Base-by-base conservation (phyloP, 768 basidiomycete genomes). In the Termitomyces sp. region DNA sequence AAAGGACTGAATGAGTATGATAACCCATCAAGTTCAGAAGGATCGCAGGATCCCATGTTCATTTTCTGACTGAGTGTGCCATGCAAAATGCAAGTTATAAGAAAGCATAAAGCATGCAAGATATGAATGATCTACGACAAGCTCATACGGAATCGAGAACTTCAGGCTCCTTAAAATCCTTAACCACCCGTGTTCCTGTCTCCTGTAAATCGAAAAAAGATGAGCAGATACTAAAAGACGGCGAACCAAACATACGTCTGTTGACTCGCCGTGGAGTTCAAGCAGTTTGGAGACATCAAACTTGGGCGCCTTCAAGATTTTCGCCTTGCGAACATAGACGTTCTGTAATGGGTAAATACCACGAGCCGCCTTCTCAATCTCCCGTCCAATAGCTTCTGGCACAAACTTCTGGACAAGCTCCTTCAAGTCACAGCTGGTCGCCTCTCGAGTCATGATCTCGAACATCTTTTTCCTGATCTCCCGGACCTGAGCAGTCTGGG, bases 391-490 rank as follows among this genome's bases (percentile, higher is more conserved):
- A 62, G 92, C 93, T 79, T 99, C 97, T 34, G 97, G 96, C 47
- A 98, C 87, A 74, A 99, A 97, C 84, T 99, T 99, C 81, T 95
- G 92, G 61, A 98, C 95, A 67, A 94, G 75, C 82, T 95, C 93
- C 87, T 98, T 98, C 77, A 99, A 78, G 76, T 98, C 97, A 72
- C 92, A 94, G 69, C 88, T 93, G 58, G 91, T 83, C 52, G 95
- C 92, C 78, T 99, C 97, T 63, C 95, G 87, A 58, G 86, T 95
- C 88, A 95, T 95, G 74, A 96, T 94, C 81, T 95, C 97, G 68
- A 98, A 93, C 97, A 99, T 99, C 86, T 98, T 98, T 75, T 92
- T 92, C 74, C 97, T 83, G 74, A 99, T 98, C 82, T 97, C 96
- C 65, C 93, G 87, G 67, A 98, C 86, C 78, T 99, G 97, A 69